These are phyloP conservation scores for Citrullus colocynthis DNA, from an alignment of 306 rosid genomes.

Conservation along the genomic window DNA sequence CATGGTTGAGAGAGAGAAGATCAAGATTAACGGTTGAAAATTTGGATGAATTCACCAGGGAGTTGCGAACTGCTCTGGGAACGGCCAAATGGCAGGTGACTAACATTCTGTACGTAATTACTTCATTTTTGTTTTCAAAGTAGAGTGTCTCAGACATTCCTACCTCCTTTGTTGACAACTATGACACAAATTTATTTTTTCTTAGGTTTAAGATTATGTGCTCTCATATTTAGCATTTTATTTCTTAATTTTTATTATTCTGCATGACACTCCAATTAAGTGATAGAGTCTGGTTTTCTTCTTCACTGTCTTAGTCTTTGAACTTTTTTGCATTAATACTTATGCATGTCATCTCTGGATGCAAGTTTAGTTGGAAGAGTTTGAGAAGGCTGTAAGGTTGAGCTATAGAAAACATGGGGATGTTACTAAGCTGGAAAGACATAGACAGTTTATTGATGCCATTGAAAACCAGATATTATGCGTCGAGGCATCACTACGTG, in stretches of 20 bases:
- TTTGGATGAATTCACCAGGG: constrained; percentile 62
- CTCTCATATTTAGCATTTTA: background rate
- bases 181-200: background rate
- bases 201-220: background rate
- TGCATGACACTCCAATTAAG: background rate
- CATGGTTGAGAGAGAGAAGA: constrained; percentile 69
- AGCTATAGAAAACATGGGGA: constrained; percentile 57
- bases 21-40: constrained; percentile 26
- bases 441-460: constrained; percentile 71
- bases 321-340: constrained; percentile 1
- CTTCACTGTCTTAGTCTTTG: constrained; percentile 6
- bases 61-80: constrained; percentile 89
- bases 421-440: constrained; percentile 49
- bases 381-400: constrained; percentile 70
- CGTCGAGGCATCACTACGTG: constrained; percentile 56
- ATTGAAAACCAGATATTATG: constrained; percentile 66
- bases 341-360: constrained; percentile 14
- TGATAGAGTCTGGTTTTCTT: background rate
- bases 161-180: background rate
- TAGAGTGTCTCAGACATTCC: background rate
- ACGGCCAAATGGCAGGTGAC: constrained; percentile 98
- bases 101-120: background rate
- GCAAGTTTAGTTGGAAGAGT: constrained; percentile 69
- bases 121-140: background rate
- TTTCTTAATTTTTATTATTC: background rate